Evolutionary conservation across 441 rosid genomes (phyloP).

Genomic region (Pelargonium australe): DNA sequence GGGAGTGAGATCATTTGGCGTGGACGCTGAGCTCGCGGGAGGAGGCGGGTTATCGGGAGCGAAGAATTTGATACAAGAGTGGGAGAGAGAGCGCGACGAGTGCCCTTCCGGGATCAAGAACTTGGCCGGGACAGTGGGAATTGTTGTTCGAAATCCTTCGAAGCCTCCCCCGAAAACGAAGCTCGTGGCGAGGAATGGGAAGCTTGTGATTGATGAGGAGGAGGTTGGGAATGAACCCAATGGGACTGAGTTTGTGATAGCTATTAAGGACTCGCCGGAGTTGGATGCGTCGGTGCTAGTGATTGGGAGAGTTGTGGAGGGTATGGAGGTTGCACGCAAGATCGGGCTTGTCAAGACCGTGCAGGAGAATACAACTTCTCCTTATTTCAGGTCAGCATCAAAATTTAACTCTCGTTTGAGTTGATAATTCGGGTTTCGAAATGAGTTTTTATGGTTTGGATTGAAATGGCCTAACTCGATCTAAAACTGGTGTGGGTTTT

Average conservation of each 20-base stretch:
- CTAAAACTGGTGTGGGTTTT: too few species aligned
- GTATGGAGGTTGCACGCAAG: slow-evolving; percentile 61
- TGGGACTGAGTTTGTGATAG: slow-evolving; percentile 77
- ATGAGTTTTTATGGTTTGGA: too few species aligned
- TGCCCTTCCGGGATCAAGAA: slow-evolving; percentile 44
- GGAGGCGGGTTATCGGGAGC: slow-evolving; percentile 26
- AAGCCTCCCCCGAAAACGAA: slow-evolving; percentile 76
- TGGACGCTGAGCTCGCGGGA: slow-evolving; percentile 66
- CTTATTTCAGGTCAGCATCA: slow-evolving; percentile 67
- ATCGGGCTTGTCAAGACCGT: slow-evolving; percentile 67
- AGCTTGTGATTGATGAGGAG: slow-evolving; percentile 60
- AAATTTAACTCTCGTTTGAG: neutral
- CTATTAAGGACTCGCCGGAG: slow-evolving; percentile 63
- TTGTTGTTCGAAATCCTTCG: slow-evolving; percentile 66
- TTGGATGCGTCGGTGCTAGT: slow-evolving; percentile 67
- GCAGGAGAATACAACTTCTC: slow-evolving; percentile 68
- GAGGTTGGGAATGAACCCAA: slow-evolving; percentile 51
- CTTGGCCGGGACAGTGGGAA: slow-evolving; percentile 58
- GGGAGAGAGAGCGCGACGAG: slow-evolving; percentile 42
- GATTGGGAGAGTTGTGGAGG: slow-evolving; percentile 64
- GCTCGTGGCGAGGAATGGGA: slow-evolving; percentile 65
- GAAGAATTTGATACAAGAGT: slow-evolving; percentile 46
- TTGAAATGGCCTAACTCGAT: too few species aligned
- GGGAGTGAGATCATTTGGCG: slow-evolving; percentile 79
- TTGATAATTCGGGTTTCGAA: too few species aligned